phyloP scores from a whole-genome alignment of 139 green algal genomes.

The Chlamydomonas schloesseri region DNA sequence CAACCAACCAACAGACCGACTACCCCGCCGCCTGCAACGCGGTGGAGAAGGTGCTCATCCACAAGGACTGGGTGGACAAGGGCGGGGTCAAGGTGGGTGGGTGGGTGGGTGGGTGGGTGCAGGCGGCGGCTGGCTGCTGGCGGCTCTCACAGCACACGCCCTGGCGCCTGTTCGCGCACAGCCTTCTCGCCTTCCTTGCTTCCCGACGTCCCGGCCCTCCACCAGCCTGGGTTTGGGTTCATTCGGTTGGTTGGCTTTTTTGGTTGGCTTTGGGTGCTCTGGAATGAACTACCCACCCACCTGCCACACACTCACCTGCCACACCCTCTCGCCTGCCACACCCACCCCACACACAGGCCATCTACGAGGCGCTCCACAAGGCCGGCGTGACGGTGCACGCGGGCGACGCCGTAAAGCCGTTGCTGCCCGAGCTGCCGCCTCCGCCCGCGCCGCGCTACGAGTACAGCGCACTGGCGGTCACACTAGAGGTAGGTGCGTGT shows the following conservation, averaged over 20 bases:
- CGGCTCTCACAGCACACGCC: no score
- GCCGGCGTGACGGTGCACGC: conserved; percentile 41
- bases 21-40: conserved; percentile 99
- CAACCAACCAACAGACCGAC: conserved; percentile 86
- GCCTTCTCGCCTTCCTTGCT: no score
- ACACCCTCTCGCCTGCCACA: not conserved
- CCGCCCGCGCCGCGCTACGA: conserved; percentile 83
- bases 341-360: not conserved
- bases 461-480: conserved; percentile 88
- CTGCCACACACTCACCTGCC: no score
- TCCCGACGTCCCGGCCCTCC: no score
- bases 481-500: conserved; percentile 75
- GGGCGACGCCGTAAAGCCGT: conserved; percentile 8
- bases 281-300: no score
- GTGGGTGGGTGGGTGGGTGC: not conserved
- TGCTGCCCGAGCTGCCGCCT: conserved; percentile 60
- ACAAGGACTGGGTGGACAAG: conserved; percentile 43
- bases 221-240: no score
- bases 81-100: conserved; percentile 18
- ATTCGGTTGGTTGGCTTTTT: no score
- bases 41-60: conserved; percentile 87
- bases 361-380: conserved; percentile 31
- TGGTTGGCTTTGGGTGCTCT: no score
- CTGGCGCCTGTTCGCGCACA: no score
- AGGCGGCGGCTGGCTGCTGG: not conserved